Evolutionary conservation across 164 flowering plant species (phyloP).

Genomic region (Berberis thunbergii): DNA sequence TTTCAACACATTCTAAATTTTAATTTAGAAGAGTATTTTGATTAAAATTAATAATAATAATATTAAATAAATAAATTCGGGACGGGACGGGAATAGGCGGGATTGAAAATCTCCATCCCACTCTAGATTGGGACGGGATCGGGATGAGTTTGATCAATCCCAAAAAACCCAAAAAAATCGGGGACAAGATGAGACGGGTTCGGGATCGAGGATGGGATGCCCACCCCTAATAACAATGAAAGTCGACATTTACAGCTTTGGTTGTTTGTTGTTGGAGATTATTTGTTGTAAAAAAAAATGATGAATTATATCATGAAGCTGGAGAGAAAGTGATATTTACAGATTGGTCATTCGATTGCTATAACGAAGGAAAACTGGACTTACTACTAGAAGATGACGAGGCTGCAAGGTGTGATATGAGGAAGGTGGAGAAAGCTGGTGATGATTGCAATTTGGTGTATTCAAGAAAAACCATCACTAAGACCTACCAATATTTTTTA

Average conservation of each 20-base stretch:
- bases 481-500: not conserved
- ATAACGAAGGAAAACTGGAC: not conserved
- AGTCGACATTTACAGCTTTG: conserved; percentile 5
- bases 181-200: no score
- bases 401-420: not conserved
- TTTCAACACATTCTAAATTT: no score
- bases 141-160: no score
- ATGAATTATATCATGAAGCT: not conserved
- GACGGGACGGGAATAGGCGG: no score
- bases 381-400: not conserved
- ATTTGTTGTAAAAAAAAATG: conserved; percentile 6
- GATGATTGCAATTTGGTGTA: conserved; percentile 4
- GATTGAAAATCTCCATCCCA: no score
- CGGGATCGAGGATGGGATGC: no score
- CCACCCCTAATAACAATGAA: not conserved
- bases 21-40: no score
- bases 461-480: conserved; percentile 1
- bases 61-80: no score
- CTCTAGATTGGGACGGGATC: no score
- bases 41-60: no score
- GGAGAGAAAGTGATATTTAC: not conserved
- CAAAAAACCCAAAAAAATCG: no score
- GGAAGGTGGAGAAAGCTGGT: not conserved
- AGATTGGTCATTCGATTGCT: conserved; percentile 2
- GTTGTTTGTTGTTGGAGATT: conserved; percentile 3